Evolutionary conservation across 164 flowering plant genomes (phyloP).

Genomic region (Stephania cephalantha): DNA sequence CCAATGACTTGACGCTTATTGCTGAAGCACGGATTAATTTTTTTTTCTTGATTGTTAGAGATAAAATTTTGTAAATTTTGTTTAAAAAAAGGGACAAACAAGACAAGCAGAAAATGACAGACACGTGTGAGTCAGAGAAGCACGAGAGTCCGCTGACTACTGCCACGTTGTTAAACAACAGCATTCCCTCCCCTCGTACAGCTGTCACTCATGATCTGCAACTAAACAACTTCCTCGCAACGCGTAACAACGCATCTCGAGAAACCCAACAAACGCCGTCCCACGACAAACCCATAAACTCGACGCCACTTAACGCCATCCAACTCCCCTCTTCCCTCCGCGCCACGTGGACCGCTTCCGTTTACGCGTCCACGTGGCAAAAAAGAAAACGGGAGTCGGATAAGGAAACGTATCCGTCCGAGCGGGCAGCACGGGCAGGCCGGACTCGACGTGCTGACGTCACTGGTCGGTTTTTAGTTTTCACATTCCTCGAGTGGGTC

Average conservation of each 20-base stretch:
- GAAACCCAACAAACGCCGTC: too few species aligned
- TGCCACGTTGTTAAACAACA: not conserved
- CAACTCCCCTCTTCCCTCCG: not conserved
- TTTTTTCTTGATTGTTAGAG: too few species aligned
- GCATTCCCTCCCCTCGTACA: not conserved
- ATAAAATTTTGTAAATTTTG: too few species aligned
- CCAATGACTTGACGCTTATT: too few species aligned
- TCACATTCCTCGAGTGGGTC: conserved; percentile 15
- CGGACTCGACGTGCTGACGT: conserved; percentile 5
- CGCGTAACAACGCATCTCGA: too few species aligned
- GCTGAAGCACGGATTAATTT: too few species aligned
- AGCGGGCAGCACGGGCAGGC: not conserved
- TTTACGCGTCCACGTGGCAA: not conserved
- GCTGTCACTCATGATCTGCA: not conserved
- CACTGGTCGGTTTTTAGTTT: conserved; percentile 1
- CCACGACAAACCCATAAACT: too few species aligned
- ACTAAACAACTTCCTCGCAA: too few species aligned
- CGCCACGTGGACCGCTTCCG: not conserved
- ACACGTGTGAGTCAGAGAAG: conserved; percentile 5
- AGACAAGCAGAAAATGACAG: conserved; percentile 4
- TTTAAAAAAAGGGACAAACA: not conserved
- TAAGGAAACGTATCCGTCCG: not conserved
- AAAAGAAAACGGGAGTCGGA: not conserved
- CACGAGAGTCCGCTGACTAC: not conserved
- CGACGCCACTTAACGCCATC: not conserved